A percentile compares a stretch with the other conserved stretches of the same genome.
Evolutionary conservation across 257 asterid genomes (phyloP).

Genomic region (Vinca minor): DNA sequence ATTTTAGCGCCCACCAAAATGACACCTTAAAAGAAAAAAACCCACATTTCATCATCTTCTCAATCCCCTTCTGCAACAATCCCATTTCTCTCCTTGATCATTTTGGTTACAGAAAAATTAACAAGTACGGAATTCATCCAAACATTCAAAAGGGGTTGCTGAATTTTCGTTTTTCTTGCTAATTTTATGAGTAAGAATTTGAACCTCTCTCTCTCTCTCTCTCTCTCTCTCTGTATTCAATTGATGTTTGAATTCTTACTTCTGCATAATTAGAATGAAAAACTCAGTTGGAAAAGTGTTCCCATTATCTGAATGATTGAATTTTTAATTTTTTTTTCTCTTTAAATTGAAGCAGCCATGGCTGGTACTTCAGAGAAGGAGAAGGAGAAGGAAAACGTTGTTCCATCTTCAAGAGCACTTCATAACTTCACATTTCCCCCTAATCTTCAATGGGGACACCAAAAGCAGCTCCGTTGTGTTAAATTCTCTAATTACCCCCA

Average conservation of each 20-base stretch:
- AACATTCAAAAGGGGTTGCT: neutral
- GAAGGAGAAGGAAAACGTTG: neutral
- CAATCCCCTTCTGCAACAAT: neutral
- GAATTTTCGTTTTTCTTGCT: neutral
- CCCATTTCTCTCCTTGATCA: neutral
- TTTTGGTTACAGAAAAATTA: neutral
- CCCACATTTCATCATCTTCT: neutral
- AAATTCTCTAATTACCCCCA: no score
- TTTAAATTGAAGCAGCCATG: neutral
- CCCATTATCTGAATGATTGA: neutral
- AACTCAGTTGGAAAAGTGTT: neutral
- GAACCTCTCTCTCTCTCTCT: neutral
- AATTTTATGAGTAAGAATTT: neutral
- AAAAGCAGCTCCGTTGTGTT: neutral
- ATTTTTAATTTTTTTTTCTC: neutral
- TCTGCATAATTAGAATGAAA: neutral
- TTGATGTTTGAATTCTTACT: neutral
- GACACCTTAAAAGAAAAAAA: neutral
- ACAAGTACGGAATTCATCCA: neutral
- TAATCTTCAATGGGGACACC: slow-evolving; percentile 8
- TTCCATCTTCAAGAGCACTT: slow-evolving; percentile 5
- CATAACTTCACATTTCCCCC: slow-evolving; percentile 19
- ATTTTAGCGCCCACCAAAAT: neutral
- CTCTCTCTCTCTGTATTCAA: neutral
- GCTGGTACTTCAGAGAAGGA: slow-evolving; percentile 6